These are phyloP conservation scores for Ceratocystis destructans DNA, from an alignment of 2,329 filamentous ascomycete genomes.

Conservation along the genomic window DNA sequence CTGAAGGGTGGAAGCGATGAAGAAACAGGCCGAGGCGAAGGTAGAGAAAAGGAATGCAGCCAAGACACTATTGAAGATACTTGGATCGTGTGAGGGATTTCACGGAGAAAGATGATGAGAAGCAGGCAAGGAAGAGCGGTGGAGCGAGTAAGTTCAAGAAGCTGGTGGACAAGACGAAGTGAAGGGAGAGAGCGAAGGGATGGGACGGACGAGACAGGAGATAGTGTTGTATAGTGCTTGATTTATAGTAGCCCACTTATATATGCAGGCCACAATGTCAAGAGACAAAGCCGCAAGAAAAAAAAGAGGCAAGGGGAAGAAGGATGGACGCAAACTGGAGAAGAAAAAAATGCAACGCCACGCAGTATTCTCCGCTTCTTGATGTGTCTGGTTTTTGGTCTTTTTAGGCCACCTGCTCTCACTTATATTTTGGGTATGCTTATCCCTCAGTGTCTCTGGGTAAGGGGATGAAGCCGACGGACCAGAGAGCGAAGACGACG, in stretches of 20 bases:
- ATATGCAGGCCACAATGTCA: slow-evolving; percentile 6
- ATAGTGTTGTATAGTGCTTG: not conserved
- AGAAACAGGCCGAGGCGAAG: not conserved
- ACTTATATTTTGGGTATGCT: not conserved
- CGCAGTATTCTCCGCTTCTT: slow-evolving; percentile 4
- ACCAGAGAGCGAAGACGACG: not conserved
- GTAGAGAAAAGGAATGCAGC: not conserved
- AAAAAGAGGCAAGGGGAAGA: not conserved
- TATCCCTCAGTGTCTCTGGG: not conserved
- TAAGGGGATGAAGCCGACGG: not conserved
- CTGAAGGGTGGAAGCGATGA: not conserved
- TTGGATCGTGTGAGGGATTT: not conserved
- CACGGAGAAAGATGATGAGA: not conserved
- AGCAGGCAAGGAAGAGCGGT: not conserved
- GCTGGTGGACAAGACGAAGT: not conserved
- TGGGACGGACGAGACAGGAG: not conserved
- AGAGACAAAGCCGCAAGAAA: not conserved
- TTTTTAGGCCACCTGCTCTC: not conserved
- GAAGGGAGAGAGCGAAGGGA: not conserved
- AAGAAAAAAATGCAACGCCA: not conserved
- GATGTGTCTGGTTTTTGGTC: not conserved
- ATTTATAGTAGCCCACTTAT: slow-evolving; percentile 6
- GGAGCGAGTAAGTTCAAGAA: not conserved
- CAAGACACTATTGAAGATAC: not conserved
- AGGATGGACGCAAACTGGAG: not conserved